These are phyloP conservation scores for Diplocarpon mali DNA, from an alignment of 2,329 filamentous ascomycete species.

Conservation along the genomic window DNA sequence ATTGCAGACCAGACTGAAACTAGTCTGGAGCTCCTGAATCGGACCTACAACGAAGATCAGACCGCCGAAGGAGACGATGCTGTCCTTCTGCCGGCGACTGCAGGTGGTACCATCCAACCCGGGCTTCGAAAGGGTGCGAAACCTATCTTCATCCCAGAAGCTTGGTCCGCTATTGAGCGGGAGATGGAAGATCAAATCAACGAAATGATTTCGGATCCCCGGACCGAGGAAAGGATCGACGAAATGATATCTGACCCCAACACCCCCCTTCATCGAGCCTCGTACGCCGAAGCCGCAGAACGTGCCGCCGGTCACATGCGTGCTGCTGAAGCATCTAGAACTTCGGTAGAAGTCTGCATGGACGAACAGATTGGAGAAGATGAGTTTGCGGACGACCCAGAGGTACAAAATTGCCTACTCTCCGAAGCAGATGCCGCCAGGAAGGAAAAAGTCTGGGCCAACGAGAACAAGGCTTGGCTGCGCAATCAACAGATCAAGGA, in stretches of 20 bases:
- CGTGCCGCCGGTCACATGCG: conserved; percentile 42
- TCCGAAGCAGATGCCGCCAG: conserved; percentile 61
- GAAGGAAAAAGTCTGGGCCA: conserved; percentile 90
- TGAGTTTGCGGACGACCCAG: conserved; percentile 82
- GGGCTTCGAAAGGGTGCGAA: conserved; percentile 2
- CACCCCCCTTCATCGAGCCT: background rate
- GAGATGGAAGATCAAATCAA: conserved; percentile 61
- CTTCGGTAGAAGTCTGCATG: conserved; percentile 41
- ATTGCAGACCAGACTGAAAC: conserved; percentile 17
- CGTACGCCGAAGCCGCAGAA: conserved; percentile 45
- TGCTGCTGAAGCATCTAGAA: conserved; percentile 37
- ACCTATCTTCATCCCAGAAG: conserved; percentile 34
- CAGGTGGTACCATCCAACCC: background rate
- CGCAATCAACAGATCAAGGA: conserved; percentile 76
- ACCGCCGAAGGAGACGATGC: conserved; percentile 5
- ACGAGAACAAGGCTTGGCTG: conserved; percentile 89
- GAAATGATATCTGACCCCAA: background rate
- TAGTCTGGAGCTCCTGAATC: conserved; percentile 25
- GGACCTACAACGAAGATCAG: conserved; percentile 3
- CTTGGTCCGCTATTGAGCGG: conserved; percentile 50
- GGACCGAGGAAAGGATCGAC: conserved; percentile 30
- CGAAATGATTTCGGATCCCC: conserved; percentile 53
- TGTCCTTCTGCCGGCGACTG: background rate
- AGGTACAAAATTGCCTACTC: conserved; percentile 72
- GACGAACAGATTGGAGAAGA: conserved; percentile 59